Evolutionary conservation across 2,329 filamentous ascomycete species (phyloP).

Genomic region (Pseudopyricularia cyperi): DNA sequence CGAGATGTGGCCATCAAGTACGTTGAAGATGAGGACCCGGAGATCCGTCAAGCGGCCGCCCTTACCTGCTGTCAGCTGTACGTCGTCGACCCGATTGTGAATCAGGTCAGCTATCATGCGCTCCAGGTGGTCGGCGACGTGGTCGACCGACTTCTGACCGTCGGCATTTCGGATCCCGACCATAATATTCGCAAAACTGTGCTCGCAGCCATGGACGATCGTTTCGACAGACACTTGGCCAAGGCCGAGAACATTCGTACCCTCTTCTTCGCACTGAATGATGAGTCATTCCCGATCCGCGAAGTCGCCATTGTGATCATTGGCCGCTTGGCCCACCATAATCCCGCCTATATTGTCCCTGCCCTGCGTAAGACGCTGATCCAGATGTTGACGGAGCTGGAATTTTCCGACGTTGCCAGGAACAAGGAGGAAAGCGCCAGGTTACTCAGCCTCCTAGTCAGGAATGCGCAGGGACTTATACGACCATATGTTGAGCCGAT

Average conservation of each 20-base stretch:
- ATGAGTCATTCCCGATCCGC: constrained; percentile 83
- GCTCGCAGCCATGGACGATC: constrained; percentile 74
- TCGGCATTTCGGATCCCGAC: constrained; percentile 85
- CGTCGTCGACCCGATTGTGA: constrained; percentile 91
- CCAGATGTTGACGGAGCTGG: constrained; percentile 89
- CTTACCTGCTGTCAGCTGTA: constrained; percentile 97
- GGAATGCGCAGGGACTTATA: constrained; percentile 84
- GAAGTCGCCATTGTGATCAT: constrained; percentile 96
- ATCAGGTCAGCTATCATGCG: constrained; percentile 93
- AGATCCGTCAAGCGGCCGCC: constrained; percentile 86
- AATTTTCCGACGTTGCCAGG: constrained; percentile 85
- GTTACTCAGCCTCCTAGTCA: constrained; percentile 80
- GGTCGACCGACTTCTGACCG: constrained; percentile 89
- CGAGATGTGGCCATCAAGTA: constrained; percentile 97
- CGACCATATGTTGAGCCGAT: constrained; percentile 96
- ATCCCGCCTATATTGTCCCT: constrained; percentile 95
- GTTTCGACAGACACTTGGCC: constrained; percentile 92
- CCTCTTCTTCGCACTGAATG: constrained; percentile 87
- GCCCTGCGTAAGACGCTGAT: constrained; percentile 89
- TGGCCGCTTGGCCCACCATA: constrained; percentile 77
- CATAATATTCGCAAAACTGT: constrained; percentile 82
- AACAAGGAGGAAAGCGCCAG: constrained; percentile 97
- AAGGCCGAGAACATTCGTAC: constrained; percentile 96
- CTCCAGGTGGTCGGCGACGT: constrained; percentile 96
- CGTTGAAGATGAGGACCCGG: constrained; percentile 87